Conservation (phyloP, 805 yeast genomes). For the Candida manassasensis region DNA sequence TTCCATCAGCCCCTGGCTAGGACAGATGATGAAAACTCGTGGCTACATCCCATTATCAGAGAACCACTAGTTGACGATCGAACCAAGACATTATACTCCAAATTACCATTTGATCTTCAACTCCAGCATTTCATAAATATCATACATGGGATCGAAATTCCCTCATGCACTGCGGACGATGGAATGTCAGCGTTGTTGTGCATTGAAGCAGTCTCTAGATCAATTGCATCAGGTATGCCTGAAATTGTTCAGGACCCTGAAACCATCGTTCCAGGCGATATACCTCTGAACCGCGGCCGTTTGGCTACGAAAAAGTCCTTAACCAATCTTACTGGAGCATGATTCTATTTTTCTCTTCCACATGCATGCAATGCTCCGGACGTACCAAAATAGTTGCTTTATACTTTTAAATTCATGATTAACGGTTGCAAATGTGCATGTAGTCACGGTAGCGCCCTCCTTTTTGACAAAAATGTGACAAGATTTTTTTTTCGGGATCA, state of each 20-base stretch:
- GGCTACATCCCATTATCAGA: constrained; percentile 21
- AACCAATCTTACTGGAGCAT: too few species aligned
- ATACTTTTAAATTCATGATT: too few species aligned
- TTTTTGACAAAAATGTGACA: too few species aligned
- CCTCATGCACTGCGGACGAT: constrained; percentile 30
- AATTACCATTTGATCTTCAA: constrained; percentile 34
- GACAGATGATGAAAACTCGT: constrained; percentile 11
- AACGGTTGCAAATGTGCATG: too few species aligned
- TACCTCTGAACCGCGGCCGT: too few species aligned
- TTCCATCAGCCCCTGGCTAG: constrained; percentile 21
- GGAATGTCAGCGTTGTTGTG: constrained; percentile 35
- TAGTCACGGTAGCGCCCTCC: too few species aligned
- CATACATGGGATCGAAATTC: constrained; percentile 21
- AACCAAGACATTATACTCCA: constrained; percentile 9
- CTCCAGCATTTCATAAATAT: constrained; percentile 34
- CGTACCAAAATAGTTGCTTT: too few species aligned
- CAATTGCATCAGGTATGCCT: constrained; percentile 32
- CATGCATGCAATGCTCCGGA: too few species aligned
- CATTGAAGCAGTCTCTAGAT: constrained; percentile 30
- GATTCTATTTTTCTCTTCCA: too few species aligned
- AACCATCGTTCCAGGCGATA: constrained; percentile 18
- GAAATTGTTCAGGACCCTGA: constrained; percentile 22
- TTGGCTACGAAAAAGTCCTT: too few species aligned
- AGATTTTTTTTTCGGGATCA: too few species aligned
- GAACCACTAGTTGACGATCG: constrained; percentile 12